Base-by-base conservation (phyloP, 2,329 filamentous ascomycete species). In the Aquanectria penicillioides region DNA sequence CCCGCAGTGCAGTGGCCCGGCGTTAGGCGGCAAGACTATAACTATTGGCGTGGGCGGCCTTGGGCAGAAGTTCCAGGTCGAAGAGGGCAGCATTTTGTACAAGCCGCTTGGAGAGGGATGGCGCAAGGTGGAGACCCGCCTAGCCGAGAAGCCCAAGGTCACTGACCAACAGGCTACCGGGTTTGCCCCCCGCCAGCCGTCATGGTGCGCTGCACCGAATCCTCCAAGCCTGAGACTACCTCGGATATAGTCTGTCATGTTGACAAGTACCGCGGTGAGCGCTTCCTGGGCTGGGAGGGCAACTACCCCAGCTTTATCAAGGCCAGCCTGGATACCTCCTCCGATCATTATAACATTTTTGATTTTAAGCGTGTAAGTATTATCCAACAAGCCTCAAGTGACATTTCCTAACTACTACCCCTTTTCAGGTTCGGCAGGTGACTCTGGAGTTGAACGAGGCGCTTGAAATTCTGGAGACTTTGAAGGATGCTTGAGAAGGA, bases 321-420 rank as follows among this genome's bases (percentile, higher is more conserved):
- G 56, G 69, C 69, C 3, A 61, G 67, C 6, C 56, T 71, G 48
- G 71, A 73, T 25, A 63, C 70, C 11, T 62, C 71, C 22, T 61
- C 69, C 8, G 46, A 70, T 18, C 71, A 73, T 50, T 73, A 68
- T 31, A 52, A 48, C n/a, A 33, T 73, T 22, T 73, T 73, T 65
- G 65, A 72, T 22, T 53, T 53, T 36, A 53, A 53, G 12, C 49
- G 44, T 34, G 49, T 53, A 31, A 53, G 49, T 53, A 15, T 15
- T 2, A 9, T 25, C 8, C 9, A 10, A 6, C 17, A 13, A 17
- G 20, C 29, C 31, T 2, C 3, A 3, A 25, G 15, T 11, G n/a
- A 9, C 15, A 7, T 36, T 3, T 13, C 11, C 33, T 20, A 37
- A 13, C n/a, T 4, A 18, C 22, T 18, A 2, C n/a, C 18, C 10